phyloP scores from a whole-genome alignment of 805 yeast species.

The Metschnikowia peoriensis region DNA sequence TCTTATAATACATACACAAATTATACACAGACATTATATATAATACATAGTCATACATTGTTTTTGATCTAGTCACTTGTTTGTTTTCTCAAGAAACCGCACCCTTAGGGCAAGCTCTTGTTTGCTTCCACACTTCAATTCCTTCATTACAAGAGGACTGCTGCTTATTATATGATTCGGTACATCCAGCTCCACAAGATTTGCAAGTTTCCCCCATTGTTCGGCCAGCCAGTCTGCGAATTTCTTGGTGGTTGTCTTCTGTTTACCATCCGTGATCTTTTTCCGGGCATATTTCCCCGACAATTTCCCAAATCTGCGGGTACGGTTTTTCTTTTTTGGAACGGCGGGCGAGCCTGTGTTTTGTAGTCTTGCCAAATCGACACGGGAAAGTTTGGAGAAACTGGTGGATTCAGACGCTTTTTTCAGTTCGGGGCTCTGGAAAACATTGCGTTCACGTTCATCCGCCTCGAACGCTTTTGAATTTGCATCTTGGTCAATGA shows the following conservation, averaged over 20 bases:
- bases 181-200: conserved; percentile 29
- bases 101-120: conserved; percentile 33
- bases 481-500: neutral
- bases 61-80: neutral
- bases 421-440: neutral
- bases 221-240: conserved; percentile 26
- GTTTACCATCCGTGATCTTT: conserved; percentile 8
- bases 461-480: neutral
- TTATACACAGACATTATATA: too few relatives aligned
- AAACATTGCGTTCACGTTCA: neutral
- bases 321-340: neutral
- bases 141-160: conserved; percentile 26
- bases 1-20: too few relatives aligned
- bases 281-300: conserved; percentile 23
- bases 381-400: neutral
- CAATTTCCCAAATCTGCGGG: conserved; percentile 7
- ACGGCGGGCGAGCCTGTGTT: neutral
- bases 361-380: neutral
- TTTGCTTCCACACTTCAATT: conserved; percentile 26
- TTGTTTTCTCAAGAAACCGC: conserved; percentile 8
- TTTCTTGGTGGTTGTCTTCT: neutral
- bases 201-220: conserved; percentile 34
- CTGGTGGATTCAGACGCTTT: neutral
- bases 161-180: conserved; percentile 27
- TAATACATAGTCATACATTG: neutral